phyloP scores from a whole-genome alignment of 192 early-diverging fungal species.

The Coemansia sp. region DNA sequence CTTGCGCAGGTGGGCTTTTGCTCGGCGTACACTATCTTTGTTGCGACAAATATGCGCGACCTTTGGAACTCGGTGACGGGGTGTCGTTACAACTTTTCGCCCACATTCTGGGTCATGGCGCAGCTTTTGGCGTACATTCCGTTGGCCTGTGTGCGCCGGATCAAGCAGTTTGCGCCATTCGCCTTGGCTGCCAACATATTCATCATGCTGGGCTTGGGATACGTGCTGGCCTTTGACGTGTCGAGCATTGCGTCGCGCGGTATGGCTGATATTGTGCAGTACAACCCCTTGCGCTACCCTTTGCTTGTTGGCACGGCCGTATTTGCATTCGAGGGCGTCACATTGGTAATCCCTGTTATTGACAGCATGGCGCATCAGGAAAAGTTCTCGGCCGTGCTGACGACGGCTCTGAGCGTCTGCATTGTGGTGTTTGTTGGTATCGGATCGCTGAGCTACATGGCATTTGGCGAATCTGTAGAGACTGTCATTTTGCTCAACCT shows the following conservation, averaged over 20 bases:
- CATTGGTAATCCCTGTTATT: constrained; percentile 68
- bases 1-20: constrained; percentile 81
- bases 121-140: constrained; percentile 79
- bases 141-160: constrained; percentile 83
- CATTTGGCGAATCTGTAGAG: constrained; percentile 80
- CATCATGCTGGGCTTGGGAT: constrained; percentile 82
- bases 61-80: constrained; percentile 64
- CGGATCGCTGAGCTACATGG: constrained; percentile 77
- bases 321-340: constrained; percentile 87
- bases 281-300: constrained; percentile 77
- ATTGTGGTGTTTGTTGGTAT: constrained; percentile 75
- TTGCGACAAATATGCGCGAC: constrained; percentile 75
- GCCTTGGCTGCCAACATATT: constrained; percentile 90
- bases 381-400: constrained; percentile 75
- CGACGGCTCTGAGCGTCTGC: constrained; percentile 70
- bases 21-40: constrained; percentile 86
- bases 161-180: constrained; percentile 83
- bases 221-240: constrained; percentile 79
- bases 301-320: constrained; percentile 93
- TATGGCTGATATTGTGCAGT: constrained; percentile 61
- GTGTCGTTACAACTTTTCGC: constrained; percentile 60
- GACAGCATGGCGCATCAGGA: constrained; percentile 85
- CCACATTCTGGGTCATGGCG: constrained; percentile 71
- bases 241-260: constrained; percentile 25
- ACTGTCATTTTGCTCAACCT: constrained; percentile 88